phyloP scores from a whole-genome alignment of 257 asterid genomes.

The Linderniella brevidens region DNA sequence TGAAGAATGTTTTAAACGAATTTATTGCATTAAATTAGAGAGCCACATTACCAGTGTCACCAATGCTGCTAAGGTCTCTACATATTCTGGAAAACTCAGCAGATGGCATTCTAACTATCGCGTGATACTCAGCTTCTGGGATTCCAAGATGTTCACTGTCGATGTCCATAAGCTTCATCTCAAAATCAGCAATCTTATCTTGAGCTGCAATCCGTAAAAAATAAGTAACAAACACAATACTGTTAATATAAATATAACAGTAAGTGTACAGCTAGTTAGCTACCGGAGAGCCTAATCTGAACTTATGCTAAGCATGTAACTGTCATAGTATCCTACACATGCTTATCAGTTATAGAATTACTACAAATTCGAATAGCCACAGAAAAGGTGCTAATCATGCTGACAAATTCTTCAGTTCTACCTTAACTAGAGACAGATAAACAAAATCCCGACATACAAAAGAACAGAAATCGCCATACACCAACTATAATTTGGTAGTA shows the following conservation, averaged over 20 bases:
- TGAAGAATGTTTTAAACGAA: neutral
- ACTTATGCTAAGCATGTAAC: too few species aligned
- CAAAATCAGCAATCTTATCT: conserved; percentile 52
- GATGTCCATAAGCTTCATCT: conserved; percentile 57
- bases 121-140: conserved; percentile 55
- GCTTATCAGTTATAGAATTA: neutral
- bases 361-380: neutral
- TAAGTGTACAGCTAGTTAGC: neutral
- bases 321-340: too few species aligned
- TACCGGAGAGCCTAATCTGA: too few species aligned
- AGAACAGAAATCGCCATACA: too few species aligned
- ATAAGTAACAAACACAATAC: neutral
- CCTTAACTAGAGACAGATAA: too few species aligned
- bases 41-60: conserved; percentile 30
- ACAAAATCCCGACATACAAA: too few species aligned
- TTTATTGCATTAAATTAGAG: neutral
- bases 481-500: too few species aligned
- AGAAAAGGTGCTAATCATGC: neutral
- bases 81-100: conserved; percentile 44
- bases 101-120: conserved; percentile 55
- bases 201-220: conserved; percentile 19
- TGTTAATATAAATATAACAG: neutral
- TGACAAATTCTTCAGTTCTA: neutral
- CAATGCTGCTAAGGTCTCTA: conserved; percentile 52
- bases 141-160: conserved; percentile 58